Evolutionary conservation across 2,329 filamentous ascomycete species (phyloP).

Genomic region (Aspergillus fumigatiaffinis): DNA sequence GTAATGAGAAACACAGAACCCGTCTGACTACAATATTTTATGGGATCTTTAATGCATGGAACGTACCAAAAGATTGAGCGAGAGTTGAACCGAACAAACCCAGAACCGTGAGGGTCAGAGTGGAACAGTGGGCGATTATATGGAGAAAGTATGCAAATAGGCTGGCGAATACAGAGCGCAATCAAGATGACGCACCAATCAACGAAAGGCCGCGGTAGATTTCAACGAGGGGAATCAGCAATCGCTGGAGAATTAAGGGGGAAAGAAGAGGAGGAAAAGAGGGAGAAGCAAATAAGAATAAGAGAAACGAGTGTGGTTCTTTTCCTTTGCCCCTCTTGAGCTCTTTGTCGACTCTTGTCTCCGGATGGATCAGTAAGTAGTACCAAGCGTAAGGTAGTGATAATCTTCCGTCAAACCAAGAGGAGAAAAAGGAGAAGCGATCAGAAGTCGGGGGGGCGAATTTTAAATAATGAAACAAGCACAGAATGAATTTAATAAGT

Average conservation of each 20-base stretch:
- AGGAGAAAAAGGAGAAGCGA: slow-evolving; percentile 5
- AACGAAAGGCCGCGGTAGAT: neutral
- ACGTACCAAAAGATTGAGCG: neutral
- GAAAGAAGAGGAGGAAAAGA: slow-evolving; percentile 6
- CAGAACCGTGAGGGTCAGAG: neutral
- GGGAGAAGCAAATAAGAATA: slow-evolving; percentile 3
- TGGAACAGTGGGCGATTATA: neutral
- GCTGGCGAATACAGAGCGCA: neutral
- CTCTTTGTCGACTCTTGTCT: neutral
- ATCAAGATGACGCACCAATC: neutral
- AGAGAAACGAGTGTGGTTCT: neutral
- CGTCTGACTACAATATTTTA: neutral
- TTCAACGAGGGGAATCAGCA: neutral
- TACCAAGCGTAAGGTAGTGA: neutral
- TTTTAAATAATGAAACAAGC: neutral
- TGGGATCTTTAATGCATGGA: neutral
- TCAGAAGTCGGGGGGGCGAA: slow-evolving; percentile 1
- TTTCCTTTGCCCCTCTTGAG: neutral
- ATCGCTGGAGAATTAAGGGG: neutral
- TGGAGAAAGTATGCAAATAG: neutral
- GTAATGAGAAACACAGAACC: neutral
- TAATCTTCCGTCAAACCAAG: neutral
- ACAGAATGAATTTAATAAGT: neutral
- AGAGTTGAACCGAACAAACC: neutral
- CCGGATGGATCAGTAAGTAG: neutral